Evolutionary conservation across 768 basidiomycete species (phyloP).

Genomic region (Calocybe indica): DNA sequence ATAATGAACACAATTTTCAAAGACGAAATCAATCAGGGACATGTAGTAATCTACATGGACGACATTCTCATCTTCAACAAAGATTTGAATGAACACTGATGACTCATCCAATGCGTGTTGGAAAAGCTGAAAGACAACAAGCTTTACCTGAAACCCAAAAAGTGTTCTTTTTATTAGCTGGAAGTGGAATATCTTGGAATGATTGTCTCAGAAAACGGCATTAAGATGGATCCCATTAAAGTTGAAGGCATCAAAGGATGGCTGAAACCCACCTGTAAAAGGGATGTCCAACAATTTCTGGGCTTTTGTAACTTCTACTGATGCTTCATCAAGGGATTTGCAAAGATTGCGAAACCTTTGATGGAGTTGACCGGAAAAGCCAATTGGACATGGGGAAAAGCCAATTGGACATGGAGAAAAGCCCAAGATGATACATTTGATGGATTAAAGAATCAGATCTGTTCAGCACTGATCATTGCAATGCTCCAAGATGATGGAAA

Average conservation of each 20-base stretch:
- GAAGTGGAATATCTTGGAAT: constrained; percentile 25
- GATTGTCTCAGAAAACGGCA: constrained; percentile 16
- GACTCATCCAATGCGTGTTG: constrained; percentile 13
- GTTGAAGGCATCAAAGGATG: constrained; percentile 29
- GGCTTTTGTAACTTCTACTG: constrained; percentile 37
- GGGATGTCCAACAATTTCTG: constrained; percentile 31
- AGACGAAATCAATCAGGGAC: constrained; percentile 20
- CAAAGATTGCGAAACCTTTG: constrained; percentile 20
- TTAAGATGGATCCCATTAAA: constrained; percentile 34
- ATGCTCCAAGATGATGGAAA: constrained; percentile 3
- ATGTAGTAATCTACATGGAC: constrained; percentile 34
- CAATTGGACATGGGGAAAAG: constrained; percentile 10
- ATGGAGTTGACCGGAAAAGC: constrained; percentile 20
- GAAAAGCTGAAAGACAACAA: constrained; percentile 15
- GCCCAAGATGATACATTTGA: constrained; percentile 18
- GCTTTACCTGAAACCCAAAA: constrained; percentile 27
- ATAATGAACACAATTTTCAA: constrained; percentile 39
- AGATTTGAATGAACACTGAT: constrained; percentile 12
- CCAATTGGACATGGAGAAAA: constrained; percentile 10
- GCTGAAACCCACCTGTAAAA: constrained; percentile 23
- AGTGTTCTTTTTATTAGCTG: constrained; percentile 23
- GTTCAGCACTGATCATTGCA: constrained; percentile 17
- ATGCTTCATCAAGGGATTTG: constrained; percentile 26
- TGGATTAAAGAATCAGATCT: constrained; percentile 19
- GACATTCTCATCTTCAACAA: constrained; percentile 34